Percentiles rank a stretch among this genome's conserved stretches.
Conservation (phyloP, 2,329 filamentous ascomycete genomes). For the Lithohypha guttulata region DNA sequence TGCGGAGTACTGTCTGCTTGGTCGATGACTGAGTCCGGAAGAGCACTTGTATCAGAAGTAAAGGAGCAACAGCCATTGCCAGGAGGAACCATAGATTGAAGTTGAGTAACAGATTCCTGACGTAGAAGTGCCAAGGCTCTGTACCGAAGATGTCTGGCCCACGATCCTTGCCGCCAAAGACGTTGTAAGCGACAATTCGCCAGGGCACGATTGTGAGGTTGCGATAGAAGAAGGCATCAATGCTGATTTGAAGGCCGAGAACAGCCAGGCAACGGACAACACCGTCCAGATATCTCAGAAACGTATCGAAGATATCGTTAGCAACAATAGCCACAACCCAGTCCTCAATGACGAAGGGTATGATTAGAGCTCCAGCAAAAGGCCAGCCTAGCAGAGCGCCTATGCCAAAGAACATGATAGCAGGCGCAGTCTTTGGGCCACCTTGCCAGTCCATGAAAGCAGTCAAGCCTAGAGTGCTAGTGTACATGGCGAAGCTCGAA, state of each 20-base stretch:
- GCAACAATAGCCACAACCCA: slow-evolving; percentile 40
- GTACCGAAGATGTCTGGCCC: slow-evolving; percentile 91
- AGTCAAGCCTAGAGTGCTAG: slow-evolving; percentile 70
- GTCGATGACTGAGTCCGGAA: slow-evolving; percentile 47
- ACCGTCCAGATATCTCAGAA: slow-evolving; percentile 57
- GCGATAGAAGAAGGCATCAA: slow-evolving; percentile 80
- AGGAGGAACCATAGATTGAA: slow-evolving; percentile 92
- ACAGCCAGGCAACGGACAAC: slow-evolving; percentile 54
- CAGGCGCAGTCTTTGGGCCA: slow-evolving; percentile 66
- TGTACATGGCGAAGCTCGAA: slow-evolving; percentile 96
- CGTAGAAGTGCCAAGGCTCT: slow-evolving; percentile 94
- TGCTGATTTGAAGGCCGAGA: slow-evolving; percentile 54
- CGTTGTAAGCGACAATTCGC: slow-evolving; percentile 94
- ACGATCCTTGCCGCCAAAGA: slow-evolving; percentile 65
- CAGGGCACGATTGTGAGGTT: slow-evolving; percentile 67
- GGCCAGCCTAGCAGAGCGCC: slow-evolving; percentile 88
- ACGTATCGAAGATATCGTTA: slow-evolving; percentile 49
- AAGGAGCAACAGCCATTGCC: slow-evolving; percentile 61
- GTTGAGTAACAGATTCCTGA: slow-evolving; percentile 82
- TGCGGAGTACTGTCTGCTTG: slow-evolving; percentile 60
- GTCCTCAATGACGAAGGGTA: slow-evolving; percentile 75
- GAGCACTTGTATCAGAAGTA: slow-evolving; percentile 63
- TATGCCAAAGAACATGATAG: slow-evolving; percentile 82
- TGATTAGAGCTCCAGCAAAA: slow-evolving; percentile 71
- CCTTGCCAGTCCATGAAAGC: slow-evolving; percentile 85